Base-by-base conservation (phyloP, 1,284 basidiomycete genomes). In the Entoloma clypeatum region DNA sequence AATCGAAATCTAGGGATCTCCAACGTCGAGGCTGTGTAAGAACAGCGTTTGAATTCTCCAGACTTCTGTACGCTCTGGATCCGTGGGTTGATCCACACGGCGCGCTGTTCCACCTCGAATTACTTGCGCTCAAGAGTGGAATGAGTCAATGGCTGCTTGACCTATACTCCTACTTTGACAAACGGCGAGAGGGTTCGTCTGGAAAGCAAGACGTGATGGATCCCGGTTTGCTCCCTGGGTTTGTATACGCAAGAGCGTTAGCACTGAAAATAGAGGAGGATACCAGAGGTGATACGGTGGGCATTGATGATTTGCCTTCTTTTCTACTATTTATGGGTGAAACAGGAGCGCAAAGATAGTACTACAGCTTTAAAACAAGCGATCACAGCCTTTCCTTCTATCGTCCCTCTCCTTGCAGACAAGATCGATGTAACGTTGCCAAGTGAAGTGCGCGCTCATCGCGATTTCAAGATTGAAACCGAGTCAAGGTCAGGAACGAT, bases 41-140 rank as follows among this genome's bases (percentile, higher is more conserved):
- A 7, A 92, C 93, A 0, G 81, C 91, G 0, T 93, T 94, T 60
- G 91, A 94, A 61, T 92, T 92, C 55, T 81, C 87, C 2, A 78
- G 86, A 26, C 72, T 96, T 0, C 68, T 96, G 32, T 83, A 86
- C 47, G 75, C 82, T 0, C 72, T 95, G 0, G 89, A 94, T 55
- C 89, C 92, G 0, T 75, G 80, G 64, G 75, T 71, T 10, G 92
- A 96, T 56, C 92, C 92, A 0, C 91, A 94, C 53, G 91, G 90
- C 2, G 77, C 83, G 1, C 66, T 85, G 3, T 66, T 92, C n/a
- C 87, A 91, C 64, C 72, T 92, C 4, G 92, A 96, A 53, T 87
- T 82, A 57, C 69, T 96, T 7, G 81, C 88, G 0, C 68, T 90
- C 49, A 93, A 92, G 60, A 71, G 82, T 0, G 79, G 79, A n/a